A percentile compares a stretch with the other conserved stretches of the same genome.
Evolutionary conservation across 2,329 filamentous ascomycete species (phyloP).

Genomic region (Colletotrichum sp.): DNA sequence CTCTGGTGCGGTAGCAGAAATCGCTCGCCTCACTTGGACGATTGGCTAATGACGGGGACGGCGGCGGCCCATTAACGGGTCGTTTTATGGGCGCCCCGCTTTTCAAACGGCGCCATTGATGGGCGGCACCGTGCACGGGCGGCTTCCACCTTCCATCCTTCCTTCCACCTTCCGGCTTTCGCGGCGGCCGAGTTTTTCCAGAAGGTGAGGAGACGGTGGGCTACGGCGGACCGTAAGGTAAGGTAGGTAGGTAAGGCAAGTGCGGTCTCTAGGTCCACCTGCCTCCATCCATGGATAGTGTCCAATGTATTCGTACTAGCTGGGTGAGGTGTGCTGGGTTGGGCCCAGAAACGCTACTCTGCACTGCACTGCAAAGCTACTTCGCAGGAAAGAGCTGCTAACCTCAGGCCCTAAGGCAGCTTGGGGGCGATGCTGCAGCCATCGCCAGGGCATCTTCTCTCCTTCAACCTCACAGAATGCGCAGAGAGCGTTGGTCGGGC

Average conservation of each 20-base stretch:
- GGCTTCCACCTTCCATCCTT: conserved; percentile 9
- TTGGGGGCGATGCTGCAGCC: background rate
- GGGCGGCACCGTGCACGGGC: background rate
- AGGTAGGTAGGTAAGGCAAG: background rate
- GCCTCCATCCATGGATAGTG: background rate
- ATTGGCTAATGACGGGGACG: conserved; percentile 21
- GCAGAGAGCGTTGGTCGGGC: background rate
- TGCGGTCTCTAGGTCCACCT: background rate
- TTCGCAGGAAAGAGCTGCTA: background rate
- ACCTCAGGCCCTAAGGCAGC: background rate
- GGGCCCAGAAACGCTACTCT: background rate
- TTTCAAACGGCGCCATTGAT: conserved; percentile 17
- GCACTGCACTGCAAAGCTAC: background rate
- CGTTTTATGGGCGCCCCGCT: background rate
- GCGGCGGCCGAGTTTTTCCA: conserved; percentile 19
- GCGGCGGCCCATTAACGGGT: conserved; percentile 14
- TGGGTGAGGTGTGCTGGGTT: background rate
- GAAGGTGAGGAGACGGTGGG: conserved; percentile 10
- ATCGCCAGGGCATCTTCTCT: background rate
- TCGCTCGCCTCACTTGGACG: conserved; percentile 20
- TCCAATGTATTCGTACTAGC: background rate
- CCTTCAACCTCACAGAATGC: background rate
- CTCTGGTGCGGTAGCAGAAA: background rate
- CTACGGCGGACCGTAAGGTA: background rate
- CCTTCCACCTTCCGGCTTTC: conserved; percentile 14